phyloP scores from a whole-genome alignment of 768 basidiomycete species.

The Xerocomellus chrysenteron region DNA sequence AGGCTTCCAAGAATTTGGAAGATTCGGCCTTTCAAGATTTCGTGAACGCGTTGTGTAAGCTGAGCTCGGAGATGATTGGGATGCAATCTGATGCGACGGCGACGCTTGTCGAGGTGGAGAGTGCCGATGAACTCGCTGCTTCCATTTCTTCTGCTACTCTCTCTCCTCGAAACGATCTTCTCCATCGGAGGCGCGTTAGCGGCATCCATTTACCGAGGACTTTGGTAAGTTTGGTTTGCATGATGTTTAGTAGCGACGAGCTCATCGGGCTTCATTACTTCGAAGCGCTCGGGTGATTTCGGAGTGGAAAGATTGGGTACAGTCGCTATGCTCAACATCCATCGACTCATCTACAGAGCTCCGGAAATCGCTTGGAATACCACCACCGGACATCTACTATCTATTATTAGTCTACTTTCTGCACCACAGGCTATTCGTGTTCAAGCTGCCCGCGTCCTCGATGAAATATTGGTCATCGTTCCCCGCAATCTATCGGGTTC shows the following conservation, averaged over 20 bases:
- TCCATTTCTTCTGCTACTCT: conserved; percentile 35
- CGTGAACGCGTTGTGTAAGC: conserved; percentile 69
- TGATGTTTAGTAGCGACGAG: background rate
- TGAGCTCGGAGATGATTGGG: conserved; percentile 92
- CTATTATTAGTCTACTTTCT: conserved; percentile 63
- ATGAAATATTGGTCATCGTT: conserved; percentile 78
- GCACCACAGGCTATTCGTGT: conserved; percentile 80
- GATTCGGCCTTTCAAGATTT: conserved; percentile 83
- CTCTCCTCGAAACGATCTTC: conserved; percentile 42
- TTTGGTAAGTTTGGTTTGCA: conserved; percentile 48
- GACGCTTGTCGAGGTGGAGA: conserved; percentile 30
- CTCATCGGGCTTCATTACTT: conserved; percentile 2
- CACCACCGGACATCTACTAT: conserved; percentile 77
- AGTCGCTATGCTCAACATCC: conserved; percentile 79
- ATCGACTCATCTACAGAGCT: conserved; percentile 81
- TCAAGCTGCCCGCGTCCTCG: conserved; percentile 85
- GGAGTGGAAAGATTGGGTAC: conserved; percentile 85
- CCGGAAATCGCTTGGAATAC: conserved; percentile 84
- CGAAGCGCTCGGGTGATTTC: conserved; percentile 86
- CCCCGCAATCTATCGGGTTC: conserved; percentile 65
- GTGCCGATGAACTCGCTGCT: conserved; percentile 35
- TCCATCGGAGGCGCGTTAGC: conserved; percentile 73
- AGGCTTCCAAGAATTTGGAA: conserved; percentile 79
- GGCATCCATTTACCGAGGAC: conserved; percentile 85
- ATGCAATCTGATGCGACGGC: conserved; percentile 59